phyloP scores from a whole-genome alignment of 2,329 filamentous ascomycete genomes.

The Arthrocladium fulminans region DNA sequence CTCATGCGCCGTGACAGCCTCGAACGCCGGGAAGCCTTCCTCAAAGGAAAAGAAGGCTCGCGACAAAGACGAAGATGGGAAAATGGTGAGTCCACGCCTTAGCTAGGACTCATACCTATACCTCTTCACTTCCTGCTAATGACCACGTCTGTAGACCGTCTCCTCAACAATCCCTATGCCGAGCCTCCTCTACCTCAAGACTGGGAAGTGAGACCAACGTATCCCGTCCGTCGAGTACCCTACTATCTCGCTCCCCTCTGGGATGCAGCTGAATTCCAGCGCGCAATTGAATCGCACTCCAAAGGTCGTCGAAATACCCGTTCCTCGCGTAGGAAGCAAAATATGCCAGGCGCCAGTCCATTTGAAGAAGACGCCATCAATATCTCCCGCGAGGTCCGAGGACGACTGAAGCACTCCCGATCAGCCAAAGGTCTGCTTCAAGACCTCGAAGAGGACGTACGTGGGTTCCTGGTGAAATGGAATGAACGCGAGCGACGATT shows the following conservation, averaged over 20 bases:
- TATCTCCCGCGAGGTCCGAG: slow-evolving; percentile 71
- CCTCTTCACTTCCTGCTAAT: neutral
- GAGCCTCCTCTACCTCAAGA: slow-evolving; percentile 74
- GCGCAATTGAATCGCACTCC: slow-evolving; percentile 33
- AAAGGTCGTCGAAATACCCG: slow-evolving; percentile 27
- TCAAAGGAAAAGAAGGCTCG: slow-evolving; percentile 86
- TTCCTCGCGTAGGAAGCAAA: slow-evolving; percentile 33
- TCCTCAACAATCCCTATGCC: slow-evolving; percentile 76
- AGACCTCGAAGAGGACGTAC: slow-evolving; percentile 74
- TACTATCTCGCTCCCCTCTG: slow-evolving; percentile 84
- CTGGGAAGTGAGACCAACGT: slow-evolving; percentile 73
- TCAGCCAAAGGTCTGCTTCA: slow-evolving; percentile 73
- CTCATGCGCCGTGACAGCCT: slow-evolving; percentile 52
- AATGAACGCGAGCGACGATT: slow-evolving; percentile 44
- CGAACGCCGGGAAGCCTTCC: slow-evolving; percentile 61
- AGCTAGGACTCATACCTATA: slow-evolving; percentile 1
- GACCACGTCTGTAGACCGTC: slow-evolving; percentile 53
- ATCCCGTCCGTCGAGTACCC: slow-evolving; percentile 64
- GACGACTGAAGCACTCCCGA: slow-evolving; percentile 68
- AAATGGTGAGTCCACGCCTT: slow-evolving; percentile 56
- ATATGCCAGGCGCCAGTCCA: slow-evolving; percentile 26
- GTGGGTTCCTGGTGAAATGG: slow-evolving; percentile 61
- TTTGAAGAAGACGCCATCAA: slow-evolving; percentile 27
- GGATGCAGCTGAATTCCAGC: slow-evolving; percentile 50
- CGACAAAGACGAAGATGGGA: slow-evolving; percentile 85